These are phyloP conservation scores for Elongisporangium prolatum DNA, from an alignment of 352 stramenopile species.

Conservation along the genomic window DNA sequence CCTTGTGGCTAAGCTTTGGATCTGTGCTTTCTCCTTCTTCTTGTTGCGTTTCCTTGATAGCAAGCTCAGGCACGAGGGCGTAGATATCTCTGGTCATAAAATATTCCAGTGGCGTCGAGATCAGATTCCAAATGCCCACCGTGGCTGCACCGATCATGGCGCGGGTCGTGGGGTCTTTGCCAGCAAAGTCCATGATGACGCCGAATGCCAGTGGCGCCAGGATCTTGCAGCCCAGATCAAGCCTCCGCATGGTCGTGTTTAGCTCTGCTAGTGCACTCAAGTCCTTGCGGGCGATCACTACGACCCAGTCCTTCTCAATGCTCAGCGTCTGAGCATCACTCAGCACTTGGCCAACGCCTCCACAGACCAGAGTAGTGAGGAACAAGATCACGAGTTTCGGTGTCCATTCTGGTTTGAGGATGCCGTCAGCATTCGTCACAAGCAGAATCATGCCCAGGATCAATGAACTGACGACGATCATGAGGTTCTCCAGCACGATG, in stretches of 20 bases:
- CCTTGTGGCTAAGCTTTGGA: slow-evolving; percentile 3
- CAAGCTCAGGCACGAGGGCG: slow-evolving; percentile 43
- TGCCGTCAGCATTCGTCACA: slow-evolving; percentile 42
- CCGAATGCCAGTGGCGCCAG: slow-evolving; percentile 67
- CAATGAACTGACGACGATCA: slow-evolving; percentile 57
- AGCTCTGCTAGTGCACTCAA: slow-evolving; percentile 40
- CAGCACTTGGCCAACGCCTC: slow-evolving; percentile 74
- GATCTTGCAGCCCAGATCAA: slow-evolving; percentile 78
- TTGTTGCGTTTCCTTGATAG: slow-evolving; percentile 21
- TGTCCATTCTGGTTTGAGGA: slow-evolving; percentile 56
- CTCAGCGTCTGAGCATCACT: slow-evolving; percentile 72
- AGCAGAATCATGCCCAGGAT: slow-evolving; percentile 55
- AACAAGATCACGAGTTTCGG: slow-evolving; percentile 45
- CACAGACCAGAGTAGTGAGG: slow-evolving; percentile 45
- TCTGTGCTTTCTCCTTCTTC: slow-evolving; percentile 5
- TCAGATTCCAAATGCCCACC: slow-evolving; percentile 75
- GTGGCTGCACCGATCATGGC: slow-evolving; percentile 56
- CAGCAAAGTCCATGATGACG: slow-evolving; percentile 79
- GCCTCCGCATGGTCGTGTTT: slow-evolving; percentile 75
- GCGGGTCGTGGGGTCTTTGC: slow-evolving; percentile 47
- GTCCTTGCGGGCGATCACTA: slow-evolving; percentile 52
- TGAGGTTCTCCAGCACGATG: slow-evolving; percentile 71
- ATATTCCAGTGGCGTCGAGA: slow-evolving; percentile 76
- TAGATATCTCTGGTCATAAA: slow-evolving; percentile 71
- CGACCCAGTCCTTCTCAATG: slow-evolving; percentile 85